phyloP scores from a whole-genome alignment of 2,329 filamentous ascomycete species.

The Oidium heveae region DNA sequence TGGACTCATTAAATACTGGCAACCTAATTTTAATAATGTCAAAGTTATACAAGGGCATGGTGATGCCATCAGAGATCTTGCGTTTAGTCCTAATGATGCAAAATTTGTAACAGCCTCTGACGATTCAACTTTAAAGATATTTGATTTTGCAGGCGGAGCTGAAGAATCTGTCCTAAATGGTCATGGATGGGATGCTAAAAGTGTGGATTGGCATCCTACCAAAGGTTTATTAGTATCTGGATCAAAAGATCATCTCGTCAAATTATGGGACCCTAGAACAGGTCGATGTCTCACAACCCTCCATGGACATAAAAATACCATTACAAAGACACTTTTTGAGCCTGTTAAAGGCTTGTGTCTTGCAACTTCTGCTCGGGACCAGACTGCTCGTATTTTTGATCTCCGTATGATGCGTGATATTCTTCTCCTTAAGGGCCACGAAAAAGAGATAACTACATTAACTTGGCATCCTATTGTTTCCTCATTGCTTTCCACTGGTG shows the following conservation, averaged over 20 bases:
- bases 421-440: constrained; percentile 73
- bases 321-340: constrained; percentile 82
- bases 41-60: constrained; percentile 79
- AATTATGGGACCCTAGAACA: constrained; percentile 92
- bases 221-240: constrained; percentile 88
- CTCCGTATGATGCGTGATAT: constrained; percentile 97
- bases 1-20: constrained; percentile 93
- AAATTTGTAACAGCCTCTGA: constrained; percentile 95
- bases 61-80: constrained; percentile 72
- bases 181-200: constrained; percentile 96
- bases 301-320: constrained; percentile 91
- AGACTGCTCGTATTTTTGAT: constrained; percentile 82
- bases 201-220: constrained; percentile 88
- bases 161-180: constrained; percentile 68
- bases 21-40: constrained; percentile 97
- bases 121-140: constrained; percentile 81
- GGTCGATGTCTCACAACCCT: constrained; percentile 77
- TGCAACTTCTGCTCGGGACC: constrained; percentile 78
- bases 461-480: constrained; percentile 86
- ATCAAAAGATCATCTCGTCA: constrained; percentile 91
- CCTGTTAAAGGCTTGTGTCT: constrained; percentile 61
- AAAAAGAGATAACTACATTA: constrained; percentile 84
- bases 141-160: constrained; percentile 71
- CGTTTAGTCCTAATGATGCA: constrained; percentile 78
- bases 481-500: constrained; percentile 71